phyloP scores from a whole-genome alignment of 2,329 filamentous ascomycete species.

The Tolypocladium pustulatum region DNA sequence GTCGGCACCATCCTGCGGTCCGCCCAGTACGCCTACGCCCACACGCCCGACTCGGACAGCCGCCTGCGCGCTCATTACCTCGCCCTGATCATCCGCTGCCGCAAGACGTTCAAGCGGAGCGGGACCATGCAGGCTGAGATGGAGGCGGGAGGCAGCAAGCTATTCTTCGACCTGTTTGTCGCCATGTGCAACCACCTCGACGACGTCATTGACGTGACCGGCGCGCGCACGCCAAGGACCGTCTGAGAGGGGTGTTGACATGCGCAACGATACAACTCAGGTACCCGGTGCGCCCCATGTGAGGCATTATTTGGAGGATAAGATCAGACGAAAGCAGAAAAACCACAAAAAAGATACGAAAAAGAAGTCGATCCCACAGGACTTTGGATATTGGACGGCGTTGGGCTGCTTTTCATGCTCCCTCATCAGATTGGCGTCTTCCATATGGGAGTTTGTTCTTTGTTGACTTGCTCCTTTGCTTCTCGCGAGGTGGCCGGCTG shows the following conservation, averaged over 20 bases:
- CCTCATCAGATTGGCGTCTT: slow-evolving; percentile 40
- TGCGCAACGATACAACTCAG: neutral
- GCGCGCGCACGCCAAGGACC: slow-evolving; percentile 48
- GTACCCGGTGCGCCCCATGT: neutral
- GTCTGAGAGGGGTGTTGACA: slow-evolving; percentile 29
- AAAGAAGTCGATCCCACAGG: slow-evolving; percentile 11
- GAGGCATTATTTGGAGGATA: slow-evolving; percentile 9
- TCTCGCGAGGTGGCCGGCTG: slow-evolving; percentile 38
- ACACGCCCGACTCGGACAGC: slow-evolving; percentile 89
- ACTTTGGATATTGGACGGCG: slow-evolving; percentile 14
- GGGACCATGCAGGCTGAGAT: slow-evolving; percentile 99
- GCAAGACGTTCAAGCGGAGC: slow-evolving; percentile 95
- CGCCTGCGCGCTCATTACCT: slow-evolving; percentile 93
- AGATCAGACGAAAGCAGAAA: slow-evolving; percentile 8
- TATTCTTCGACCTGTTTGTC: slow-evolving; percentile 98
- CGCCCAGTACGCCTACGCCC: slow-evolving; percentile 88
- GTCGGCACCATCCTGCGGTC: slow-evolving; percentile 85
- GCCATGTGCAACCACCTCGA: slow-evolving; percentile 98
- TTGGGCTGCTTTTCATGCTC: slow-evolving; percentile 19
- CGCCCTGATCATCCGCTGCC: slow-evolving; percentile 92
- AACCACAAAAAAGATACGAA: slow-evolving; percentile 10
- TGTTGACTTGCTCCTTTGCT: slow-evolving; percentile 31
- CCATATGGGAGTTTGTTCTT: slow-evolving; percentile 30
- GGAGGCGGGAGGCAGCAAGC: slow-evolving; percentile 79
- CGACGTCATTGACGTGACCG: slow-evolving; percentile 82